phyloP scores from a whole-genome alignment of 1,284 basidiomycete genomes.

The Malassezia yamatoensis region DNA sequence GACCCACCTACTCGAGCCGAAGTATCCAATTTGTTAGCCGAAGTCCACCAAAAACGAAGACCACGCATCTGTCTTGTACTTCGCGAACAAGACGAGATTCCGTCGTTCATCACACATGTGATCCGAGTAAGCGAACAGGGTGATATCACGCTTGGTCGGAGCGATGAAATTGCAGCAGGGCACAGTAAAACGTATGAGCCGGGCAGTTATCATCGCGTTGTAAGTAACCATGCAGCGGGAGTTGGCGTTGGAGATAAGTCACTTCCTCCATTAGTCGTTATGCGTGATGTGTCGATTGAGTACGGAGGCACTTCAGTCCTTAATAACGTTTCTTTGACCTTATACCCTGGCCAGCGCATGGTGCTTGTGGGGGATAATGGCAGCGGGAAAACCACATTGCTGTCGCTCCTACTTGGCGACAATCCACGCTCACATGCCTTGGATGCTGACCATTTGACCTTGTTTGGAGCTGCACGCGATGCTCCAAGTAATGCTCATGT shows the following conservation, averaged over 20 bases:
- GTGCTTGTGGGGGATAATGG: constrained; percentile 49
- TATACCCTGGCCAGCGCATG: constrained; percentile 24
- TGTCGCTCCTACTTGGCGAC: constrained; percentile 83
- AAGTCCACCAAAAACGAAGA: constrained; percentile 53
- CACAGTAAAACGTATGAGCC: neutral
- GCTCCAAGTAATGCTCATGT: constrained; percentile 31
- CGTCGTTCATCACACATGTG: constrained; percentile 71
- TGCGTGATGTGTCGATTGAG: constrained; percentile 61
- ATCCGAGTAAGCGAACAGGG: constrained; percentile 55
- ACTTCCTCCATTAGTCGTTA: constrained; percentile 54
- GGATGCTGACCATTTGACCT: constrained; percentile 29
- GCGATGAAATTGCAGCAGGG: neutral
- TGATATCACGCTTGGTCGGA: constrained; percentile 51
- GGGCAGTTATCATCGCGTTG: constrained; percentile 18
- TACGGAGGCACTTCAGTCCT: constrained; percentile 60
- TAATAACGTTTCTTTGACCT: constrained; percentile 22
- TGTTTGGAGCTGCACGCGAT: constrained; percentile 33
- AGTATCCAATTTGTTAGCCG: constrained; percentile 50
- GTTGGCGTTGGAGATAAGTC: constrained; percentile 17
- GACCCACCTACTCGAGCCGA: constrained; percentile 20
- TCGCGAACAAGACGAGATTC: constrained; percentile 67
- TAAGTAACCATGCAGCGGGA: constrained; percentile 2
- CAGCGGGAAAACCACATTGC: constrained; percentile 86
- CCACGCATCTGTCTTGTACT: constrained; percentile 65
- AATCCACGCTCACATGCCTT: constrained; percentile 80